phyloP scores from a whole-genome alignment of 2,329 filamentous ascomycete genomes.

The Stenocarpella maydis region DNA sequence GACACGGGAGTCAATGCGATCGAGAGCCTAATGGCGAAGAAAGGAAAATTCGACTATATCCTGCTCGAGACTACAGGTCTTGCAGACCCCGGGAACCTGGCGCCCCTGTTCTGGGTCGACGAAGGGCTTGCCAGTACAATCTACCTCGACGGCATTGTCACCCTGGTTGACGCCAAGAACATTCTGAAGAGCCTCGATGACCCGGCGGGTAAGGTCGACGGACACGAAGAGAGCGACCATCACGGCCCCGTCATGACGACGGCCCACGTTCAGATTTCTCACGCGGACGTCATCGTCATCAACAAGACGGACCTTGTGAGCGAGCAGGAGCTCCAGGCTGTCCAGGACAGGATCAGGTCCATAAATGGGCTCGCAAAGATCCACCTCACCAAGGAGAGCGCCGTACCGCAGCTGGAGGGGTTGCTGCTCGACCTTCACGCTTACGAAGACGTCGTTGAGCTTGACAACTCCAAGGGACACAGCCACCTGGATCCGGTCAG shows the following conservation, averaged over 20 bases:
- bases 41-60: constrained; percentile 96
- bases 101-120: constrained; percentile 97
- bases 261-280: constrained; percentile 94
- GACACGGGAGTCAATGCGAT: constrained; percentile 94
- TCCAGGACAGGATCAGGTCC: constrained; percentile 75
- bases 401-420: constrained; percentile 83
- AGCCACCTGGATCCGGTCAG: constrained; percentile 88
- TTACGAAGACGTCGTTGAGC: constrained; percentile 81
- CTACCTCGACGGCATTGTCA: constrained; percentile 96
- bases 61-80: constrained; percentile 95
- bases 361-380: constrained; percentile 93
- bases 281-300: constrained; percentile 92
- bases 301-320: constrained; percentile 92
- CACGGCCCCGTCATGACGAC: constrained; percentile 81
- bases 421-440: constrained; percentile 90
- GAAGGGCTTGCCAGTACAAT: constrained; percentile 94
- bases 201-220: constrained; percentile 61
- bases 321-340: constrained; percentile 70
- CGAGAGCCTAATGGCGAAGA: constrained; percentile 93
- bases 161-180: constrained; percentile 94
- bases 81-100: constrained; percentile 94
- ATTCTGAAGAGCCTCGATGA: constrained; percentile 85
- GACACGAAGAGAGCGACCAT: constrained; percentile 58
- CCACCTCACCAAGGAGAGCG: constrained; percentile 80
- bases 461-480: constrained; percentile 80